Percentiles rank a stretch among this genome's conserved stretches.
Conservation (phyloP, 176 grass and related monocot genomes). For the Puccinellia tenuiflora region DNA sequence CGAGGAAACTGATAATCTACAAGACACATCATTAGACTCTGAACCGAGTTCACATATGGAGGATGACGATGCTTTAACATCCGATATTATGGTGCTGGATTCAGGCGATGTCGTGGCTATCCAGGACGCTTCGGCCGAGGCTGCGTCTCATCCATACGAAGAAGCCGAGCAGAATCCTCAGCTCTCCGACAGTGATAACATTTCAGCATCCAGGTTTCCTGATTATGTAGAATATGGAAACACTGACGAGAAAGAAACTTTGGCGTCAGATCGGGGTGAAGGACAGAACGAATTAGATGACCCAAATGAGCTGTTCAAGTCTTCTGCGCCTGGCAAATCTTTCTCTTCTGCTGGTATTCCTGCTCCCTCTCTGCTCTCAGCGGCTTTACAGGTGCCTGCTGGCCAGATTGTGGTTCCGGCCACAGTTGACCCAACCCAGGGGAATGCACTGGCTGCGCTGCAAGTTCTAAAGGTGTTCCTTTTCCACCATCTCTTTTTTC, state of each 20-base stretch:
- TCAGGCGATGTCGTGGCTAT: slow-evolving; percentile 40
- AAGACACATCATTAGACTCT: slow-evolving; percentile 25
- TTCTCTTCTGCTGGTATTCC: slow-evolving; percentile 69
- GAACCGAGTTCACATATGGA: slow-evolving; percentile 18
- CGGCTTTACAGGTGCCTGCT: slow-evolving; percentile 51
- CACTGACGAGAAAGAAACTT: not conserved
- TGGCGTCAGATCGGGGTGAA: slow-evolving; percentile 10
- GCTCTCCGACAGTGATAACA: not conserved
- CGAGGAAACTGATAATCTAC: slow-evolving; percentile 24
- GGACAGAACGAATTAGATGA: slow-evolving; percentile 2
- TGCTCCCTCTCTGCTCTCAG: slow-evolving; percentile 52
- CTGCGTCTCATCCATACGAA: not conserved
- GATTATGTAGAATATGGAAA: slow-evolving; percentile 26
- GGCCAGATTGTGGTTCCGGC: slow-evolving; percentile 76
- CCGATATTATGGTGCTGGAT: slow-evolving; percentile 36
- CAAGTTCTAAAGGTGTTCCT: slow-evolving; percentile 79
- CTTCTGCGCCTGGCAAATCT: slow-evolving; percentile 19
- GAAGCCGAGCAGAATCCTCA: slow-evolving; percentile 27
- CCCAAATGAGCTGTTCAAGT: slow-evolving; percentile 18
- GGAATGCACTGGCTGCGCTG: slow-evolving; percentile 60
- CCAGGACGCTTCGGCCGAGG: not conserved
- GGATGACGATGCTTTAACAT: slow-evolving; percentile 13
- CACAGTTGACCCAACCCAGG: slow-evolving; percentile 66
- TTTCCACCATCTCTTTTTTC: not conserved
- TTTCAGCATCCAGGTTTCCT: slow-evolving; percentile 2